Percentiles rank a stretch among this genome's conserved stretches.
Conservation (phyloP, 176 grass and related monocot species). For the Phoenix roebelenii region DNA sequence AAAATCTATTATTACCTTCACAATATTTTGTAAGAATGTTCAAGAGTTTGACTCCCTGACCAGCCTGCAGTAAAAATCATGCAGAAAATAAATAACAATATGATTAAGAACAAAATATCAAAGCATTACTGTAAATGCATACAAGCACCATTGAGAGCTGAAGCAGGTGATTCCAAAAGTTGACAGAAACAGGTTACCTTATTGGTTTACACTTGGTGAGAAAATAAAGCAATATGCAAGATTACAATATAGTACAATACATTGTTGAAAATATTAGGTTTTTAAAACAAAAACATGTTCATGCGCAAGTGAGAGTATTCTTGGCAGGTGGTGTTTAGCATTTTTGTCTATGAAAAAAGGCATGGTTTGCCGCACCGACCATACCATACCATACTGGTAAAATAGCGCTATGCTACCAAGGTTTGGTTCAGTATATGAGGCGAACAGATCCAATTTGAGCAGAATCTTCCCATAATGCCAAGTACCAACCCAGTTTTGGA, state of each 20-base stretch:
- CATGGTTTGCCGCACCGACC: not conserved
- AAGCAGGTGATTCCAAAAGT: constrained; percentile 9
- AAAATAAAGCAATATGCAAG: not conserved
- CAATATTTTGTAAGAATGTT: constrained; percentile 93
- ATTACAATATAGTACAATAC: not conserved
- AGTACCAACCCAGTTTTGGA: too few relatives aligned
- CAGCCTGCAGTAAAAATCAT: constrained; percentile 29
- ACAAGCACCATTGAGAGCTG: constrained; percentile 1
- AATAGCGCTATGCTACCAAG: not conserved
- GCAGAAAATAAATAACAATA: not conserved
- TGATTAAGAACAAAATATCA: not conserved
- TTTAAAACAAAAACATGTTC: too few relatives aligned
- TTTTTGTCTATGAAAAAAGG: too few relatives aligned
- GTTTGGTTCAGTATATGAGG: too few relatives aligned
- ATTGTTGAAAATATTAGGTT: too few relatives aligned
- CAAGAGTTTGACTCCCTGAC: constrained; percentile 70
- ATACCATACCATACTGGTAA: not conserved
- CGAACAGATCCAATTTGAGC: too few relatives aligned
- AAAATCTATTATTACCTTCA: constrained; percentile 60
- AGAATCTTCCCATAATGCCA: too few relatives aligned
- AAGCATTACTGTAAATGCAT: not conserved
- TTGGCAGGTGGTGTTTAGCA: too few relatives aligned
- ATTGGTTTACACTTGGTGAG: constrained; percentile 4
- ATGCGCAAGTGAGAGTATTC: too few relatives aligned
- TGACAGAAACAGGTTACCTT: not conserved